Percentiles rank a stretch among this genome's conserved stretches.
Conservation (phyloP, 2,329 filamentous ascomycete genomes). For the Nemania sp. region DNA sequence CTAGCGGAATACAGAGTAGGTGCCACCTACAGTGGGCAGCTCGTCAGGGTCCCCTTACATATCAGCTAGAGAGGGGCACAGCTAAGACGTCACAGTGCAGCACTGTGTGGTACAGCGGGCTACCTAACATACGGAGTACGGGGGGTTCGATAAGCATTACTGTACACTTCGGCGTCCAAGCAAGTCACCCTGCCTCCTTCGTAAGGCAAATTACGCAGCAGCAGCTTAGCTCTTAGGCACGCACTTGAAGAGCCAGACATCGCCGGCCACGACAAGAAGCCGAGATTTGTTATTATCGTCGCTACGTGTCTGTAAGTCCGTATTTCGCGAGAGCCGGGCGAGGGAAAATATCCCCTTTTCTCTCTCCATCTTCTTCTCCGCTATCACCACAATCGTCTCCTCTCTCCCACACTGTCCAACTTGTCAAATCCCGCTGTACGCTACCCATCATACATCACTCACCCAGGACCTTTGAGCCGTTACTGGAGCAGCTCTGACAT, state of each 20-base stretch:
- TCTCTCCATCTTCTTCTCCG: neutral
- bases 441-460: neutral
- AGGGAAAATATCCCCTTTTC: neutral
- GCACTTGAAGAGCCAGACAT: conserved; percentile 9
- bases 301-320: neutral
- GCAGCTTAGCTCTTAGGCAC: conserved; percentile 7
- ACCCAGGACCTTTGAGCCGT: conserved; percentile 11
- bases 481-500: conserved; percentile 36
- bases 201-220: conserved; percentile 21
- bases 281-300: conserved; percentile 4
- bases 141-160: conserved; percentile 21
- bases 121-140: no score
- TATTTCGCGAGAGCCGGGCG: neutral
- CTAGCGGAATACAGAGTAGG: no score
- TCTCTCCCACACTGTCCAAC: conserved; percentile 3
- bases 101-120: no score
- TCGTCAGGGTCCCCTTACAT: no score
- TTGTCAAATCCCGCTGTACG: neutral
- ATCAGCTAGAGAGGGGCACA: no score
- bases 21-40: no score
- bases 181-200: conserved; percentile 25
- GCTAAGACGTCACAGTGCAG: no score
- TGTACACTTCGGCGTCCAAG: conserved; percentile 21
- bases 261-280: conserved; percentile 7
- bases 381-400: neutral